Conservation (phyloP, 768 basidiomycete genomes). For the Mycena rosella region DNA sequence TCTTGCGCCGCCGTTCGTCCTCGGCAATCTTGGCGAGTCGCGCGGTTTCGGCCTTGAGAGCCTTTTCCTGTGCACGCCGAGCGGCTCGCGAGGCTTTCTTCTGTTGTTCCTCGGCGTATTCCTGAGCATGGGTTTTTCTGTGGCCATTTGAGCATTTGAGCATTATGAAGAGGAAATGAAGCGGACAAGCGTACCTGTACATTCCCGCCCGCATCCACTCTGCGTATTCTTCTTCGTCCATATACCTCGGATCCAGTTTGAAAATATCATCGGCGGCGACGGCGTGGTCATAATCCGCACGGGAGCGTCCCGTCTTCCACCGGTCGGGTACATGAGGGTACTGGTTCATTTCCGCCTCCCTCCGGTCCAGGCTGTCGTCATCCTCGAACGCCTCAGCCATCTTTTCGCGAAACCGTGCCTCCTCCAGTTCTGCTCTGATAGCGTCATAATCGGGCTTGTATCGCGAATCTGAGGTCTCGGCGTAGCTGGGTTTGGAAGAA, state of each 20-base stretch:
- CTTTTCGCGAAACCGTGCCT: constrained; percentile 77
- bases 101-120: constrained; percentile 72
- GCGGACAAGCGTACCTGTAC: constrained; percentile 69
- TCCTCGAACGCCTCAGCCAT: constrained; percentile 80
- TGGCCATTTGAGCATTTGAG: constrained; percentile 15
- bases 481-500: constrained; percentile 34
- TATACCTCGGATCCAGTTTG: constrained; percentile 59
- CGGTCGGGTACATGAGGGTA: constrained; percentile 81
- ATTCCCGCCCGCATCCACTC: constrained; percentile 90
- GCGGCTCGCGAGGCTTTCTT: constrained; percentile 67
- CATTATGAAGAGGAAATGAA: not conserved
- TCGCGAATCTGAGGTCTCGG: constrained; percentile 39
- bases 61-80: constrained; percentile 66
- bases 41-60: constrained; percentile 64
- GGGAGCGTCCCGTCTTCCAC: constrained; percentile 60
- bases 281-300: constrained; percentile 38
- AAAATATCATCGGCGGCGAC: constrained; percentile 52
- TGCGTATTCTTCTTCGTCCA: constrained; percentile 91
- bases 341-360: constrained; percentile 74
- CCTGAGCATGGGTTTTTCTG: constrained; percentile 77
- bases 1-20: constrained; percentile 64
- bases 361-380: constrained; percentile 74
- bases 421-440: constrained; percentile 69
- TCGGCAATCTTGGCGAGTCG: constrained; percentile 64
- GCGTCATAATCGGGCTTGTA: constrained; percentile 61